Conservation (phyloP, 225 moss, liverwort and hornwort genomes). For the Antitrichia curtipendula region DNA sequence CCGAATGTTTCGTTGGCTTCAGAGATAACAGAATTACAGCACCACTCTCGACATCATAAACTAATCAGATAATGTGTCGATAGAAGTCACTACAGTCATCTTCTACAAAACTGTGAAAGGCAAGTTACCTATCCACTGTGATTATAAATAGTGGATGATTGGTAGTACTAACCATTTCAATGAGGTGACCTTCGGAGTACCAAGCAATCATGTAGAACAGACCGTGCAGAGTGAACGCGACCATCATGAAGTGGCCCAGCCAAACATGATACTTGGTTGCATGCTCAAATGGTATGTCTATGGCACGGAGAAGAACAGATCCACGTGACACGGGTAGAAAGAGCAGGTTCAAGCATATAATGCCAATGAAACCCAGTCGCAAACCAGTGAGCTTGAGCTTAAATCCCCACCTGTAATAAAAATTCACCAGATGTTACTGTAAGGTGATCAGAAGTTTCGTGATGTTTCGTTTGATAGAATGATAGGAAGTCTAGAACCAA, state of each 20-base stretch:
- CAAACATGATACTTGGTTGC: conserved; percentile 84
- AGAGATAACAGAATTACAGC: background rate
- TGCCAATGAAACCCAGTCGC: conserved; percentile 61
- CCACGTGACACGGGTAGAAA: conserved; percentile 87
- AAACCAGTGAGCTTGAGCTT: conserved; percentile 30
- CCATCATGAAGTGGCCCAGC: conserved; percentile 97
- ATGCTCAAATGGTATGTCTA: conserved; percentile 92
- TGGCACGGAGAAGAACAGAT: conserved; percentile 72
- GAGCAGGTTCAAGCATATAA: conserved; percentile 57
- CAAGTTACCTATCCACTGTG: background rate
- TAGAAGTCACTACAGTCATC: background rate
- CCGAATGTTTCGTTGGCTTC: background rate
- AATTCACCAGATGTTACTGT: background rate
- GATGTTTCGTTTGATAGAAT: background rate
- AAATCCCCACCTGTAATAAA: conserved; percentile 32
- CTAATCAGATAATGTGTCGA: background rate
- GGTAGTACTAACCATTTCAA: conserved; percentile 27
- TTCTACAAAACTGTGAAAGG: background rate
- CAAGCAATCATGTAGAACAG: conserved; percentile 40
- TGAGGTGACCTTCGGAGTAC: conserved; percentile 52
- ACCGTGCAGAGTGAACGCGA: conserved; percentile 68
- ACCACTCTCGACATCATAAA: background rate
- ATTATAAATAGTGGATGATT: background rate
- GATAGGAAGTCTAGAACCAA: background rate
- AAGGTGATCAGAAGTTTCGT: background rate